These are phyloP conservation scores for Breviolum minutum DNA, from an alignment of 73 alveolate genomes.

Conservation along the genomic window DNA sequence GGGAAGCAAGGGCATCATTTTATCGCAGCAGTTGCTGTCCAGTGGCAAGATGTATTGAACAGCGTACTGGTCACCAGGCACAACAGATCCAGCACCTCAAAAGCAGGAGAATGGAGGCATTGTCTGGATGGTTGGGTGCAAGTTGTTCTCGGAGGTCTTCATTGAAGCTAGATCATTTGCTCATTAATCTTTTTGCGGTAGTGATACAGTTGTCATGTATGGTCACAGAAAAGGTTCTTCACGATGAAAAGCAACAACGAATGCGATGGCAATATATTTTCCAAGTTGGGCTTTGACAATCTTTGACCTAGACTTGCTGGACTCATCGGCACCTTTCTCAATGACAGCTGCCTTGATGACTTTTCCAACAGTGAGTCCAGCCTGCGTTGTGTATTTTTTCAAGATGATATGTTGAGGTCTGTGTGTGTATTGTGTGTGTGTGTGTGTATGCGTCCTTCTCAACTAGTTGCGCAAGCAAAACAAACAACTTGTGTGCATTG, in stretches of 20 bases:
- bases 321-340: slow-evolving; percentile 3
- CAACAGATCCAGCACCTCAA: slow-evolving; percentile 49
- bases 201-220: not conserved
- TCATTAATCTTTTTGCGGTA: not conserved
- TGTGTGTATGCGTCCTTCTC: too few species aligned
- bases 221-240: too few species aligned
- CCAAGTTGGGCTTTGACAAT: too few species aligned
- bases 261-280: too few species aligned
- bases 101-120: not conserved
- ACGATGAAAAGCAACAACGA: not conserved
- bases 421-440: too few species aligned
- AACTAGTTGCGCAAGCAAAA: too few species aligned
- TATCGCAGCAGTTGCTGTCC: not conserved
- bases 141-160: not conserved
- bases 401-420: too few species aligned
- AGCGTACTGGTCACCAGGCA: slow-evolving; percentile 76
- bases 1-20: not conserved
- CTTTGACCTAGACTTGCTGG: too few species aligned
- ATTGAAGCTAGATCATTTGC: not conserved
- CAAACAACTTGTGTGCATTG: not conserved
- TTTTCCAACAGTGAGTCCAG: slow-evolving; percentile 15
- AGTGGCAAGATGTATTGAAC: slow-evolving; percentile 72
- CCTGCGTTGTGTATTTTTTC: not conserved
- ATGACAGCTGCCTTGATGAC: slow-evolving; percentile 10
- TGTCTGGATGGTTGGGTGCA: not conserved